Base-by-base conservation (phyloP, 2,329 filamentous ascomycete species). In the Pseudogymnoascus sp. region DNA sequence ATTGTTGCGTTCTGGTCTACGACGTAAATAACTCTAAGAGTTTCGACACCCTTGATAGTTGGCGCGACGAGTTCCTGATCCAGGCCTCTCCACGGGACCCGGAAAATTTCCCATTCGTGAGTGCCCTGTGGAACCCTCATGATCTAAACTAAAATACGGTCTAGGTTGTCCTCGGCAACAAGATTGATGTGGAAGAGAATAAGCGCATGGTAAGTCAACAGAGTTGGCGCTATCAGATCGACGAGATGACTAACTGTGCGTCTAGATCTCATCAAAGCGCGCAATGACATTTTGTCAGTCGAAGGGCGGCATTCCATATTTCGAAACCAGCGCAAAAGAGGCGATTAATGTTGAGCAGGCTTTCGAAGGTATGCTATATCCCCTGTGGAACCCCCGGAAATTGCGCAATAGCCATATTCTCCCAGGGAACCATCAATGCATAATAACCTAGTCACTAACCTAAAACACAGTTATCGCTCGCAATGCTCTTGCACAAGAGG, bases 11-110 rank as follows among this genome's bases (percentile, higher is more conserved):
- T 65, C 82, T 99, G 63, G 93, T 97, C 62, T 97, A 95, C 81
- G 93, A 99, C 74, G 93, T 99, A 77, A 99, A 99, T 81, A 97
- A 97, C 77, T 90, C 93, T 67, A 99, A 99, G 85, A 96, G 92
- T 76, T 99, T 99, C 77, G 95, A 99, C 76, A 96, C 93, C 13
- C 85, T 99, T 65, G 95, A 99, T 76, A 96, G 92, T 78, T 99
- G 95, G 95, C 85, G 95, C 73, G 95, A 99, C 74, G 95, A 99
- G 77, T 99, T 99, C 75, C 78, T 99, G 70, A 96, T 99, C 70
- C 95, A 99, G 78, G 95, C 95, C 6, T 96, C 91, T 69, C 95
- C 95, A 4, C 87, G 96, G 74, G 95, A 99, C 71, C 95, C 95
- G 1, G 93, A 97, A 76, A 96, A 90, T 77, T 99, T 99, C 76